Evolutionary conservation across 306 rosid genomes (phyloP).

Genomic region (Cucumis hystrix): DNA sequence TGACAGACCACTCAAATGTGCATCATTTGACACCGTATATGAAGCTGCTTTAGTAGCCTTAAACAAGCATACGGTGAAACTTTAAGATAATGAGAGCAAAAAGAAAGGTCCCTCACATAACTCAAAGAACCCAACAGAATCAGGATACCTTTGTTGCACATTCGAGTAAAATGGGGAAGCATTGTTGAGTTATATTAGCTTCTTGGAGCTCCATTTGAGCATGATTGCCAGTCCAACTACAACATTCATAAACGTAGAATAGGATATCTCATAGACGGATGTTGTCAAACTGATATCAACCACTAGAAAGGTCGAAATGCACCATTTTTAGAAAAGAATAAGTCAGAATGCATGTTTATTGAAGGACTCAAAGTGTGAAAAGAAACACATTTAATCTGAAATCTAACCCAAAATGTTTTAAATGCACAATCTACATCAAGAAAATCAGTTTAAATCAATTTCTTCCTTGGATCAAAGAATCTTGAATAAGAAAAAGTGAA

Average conservation of each 20-base stretch:
- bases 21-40: constrained; percentile 42
- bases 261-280: neutral
- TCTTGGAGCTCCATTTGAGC: constrained; percentile 80
- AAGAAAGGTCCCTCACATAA: constrained; percentile 9
- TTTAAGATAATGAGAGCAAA: neutral
- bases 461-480: neutral
- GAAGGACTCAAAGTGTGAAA: neutral
- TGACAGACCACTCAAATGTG: constrained; percentile 68
- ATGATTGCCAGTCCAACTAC: constrained; percentile 87
- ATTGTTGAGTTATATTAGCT: constrained; percentile 68
- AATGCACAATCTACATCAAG: neutral
- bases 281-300: neutral
- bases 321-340: neutral
- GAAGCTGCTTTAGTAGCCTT: constrained; percentile 82
- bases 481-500: neutral
- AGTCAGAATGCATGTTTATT: neutral
- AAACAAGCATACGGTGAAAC: constrained; percentile 6
- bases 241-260: constrained; percentile 3
- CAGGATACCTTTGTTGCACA: constrained; percentile 70
- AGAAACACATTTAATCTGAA: neutral
- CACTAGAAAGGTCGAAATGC: neutral
- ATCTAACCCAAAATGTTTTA: neutral
- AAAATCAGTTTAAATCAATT: neutral
- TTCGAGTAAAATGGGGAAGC: constrained; percentile 75
- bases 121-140: constrained; percentile 5